Conservation (phyloP, 768 basidiomycete genomes). For the Lactarius sp. region DNA sequence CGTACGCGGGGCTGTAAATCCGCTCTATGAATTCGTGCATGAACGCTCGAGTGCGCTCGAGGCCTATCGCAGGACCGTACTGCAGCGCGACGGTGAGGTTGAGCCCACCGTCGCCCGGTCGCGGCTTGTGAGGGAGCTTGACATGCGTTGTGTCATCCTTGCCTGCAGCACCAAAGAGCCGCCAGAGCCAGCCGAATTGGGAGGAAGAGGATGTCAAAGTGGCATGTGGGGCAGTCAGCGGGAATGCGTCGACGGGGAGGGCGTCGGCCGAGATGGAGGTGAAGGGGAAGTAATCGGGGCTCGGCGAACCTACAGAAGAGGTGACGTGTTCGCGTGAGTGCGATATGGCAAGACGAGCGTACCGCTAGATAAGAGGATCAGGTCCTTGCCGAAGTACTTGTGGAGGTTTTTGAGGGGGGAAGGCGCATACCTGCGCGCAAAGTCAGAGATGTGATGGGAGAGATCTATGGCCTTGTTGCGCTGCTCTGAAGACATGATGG, state of each 20-base stretch:
- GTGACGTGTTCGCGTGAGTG: neutral
- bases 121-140: conserved; percentile 58
- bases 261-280: conserved; percentile 52
- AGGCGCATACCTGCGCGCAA: conserved; percentile 43
- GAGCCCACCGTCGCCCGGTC: conserved; percentile 40
- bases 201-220: conserved; percentile 32
- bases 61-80: conserved; percentile 53
- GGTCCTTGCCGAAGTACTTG: conserved; percentile 52
- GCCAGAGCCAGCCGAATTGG: conserved; percentile 57
- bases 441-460: conserved; percentile 62
- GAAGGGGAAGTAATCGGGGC: conserved; percentile 67
- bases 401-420: conserved; percentile 66
- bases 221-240: conserved; percentile 32
- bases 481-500: conserved; percentile 31
- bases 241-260: conserved; percentile 47
- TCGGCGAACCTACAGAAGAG: conserved; percentile 49
- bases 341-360: conserved; percentile 19
- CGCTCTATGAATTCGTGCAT: conserved; percentile 51
- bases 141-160: conserved; percentile 44
- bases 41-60: conserved; percentile 52
- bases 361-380: conserved; percentile 70
- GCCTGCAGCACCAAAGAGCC: conserved; percentile 37
- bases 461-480: conserved; percentile 55
- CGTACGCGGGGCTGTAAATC: conserved; percentile 56
- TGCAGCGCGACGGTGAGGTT: conserved; percentile 66